Evolutionary conservation across 177 flowering plant genomes (phyloP).

Genomic region (Telopea speciosissima): DNA sequence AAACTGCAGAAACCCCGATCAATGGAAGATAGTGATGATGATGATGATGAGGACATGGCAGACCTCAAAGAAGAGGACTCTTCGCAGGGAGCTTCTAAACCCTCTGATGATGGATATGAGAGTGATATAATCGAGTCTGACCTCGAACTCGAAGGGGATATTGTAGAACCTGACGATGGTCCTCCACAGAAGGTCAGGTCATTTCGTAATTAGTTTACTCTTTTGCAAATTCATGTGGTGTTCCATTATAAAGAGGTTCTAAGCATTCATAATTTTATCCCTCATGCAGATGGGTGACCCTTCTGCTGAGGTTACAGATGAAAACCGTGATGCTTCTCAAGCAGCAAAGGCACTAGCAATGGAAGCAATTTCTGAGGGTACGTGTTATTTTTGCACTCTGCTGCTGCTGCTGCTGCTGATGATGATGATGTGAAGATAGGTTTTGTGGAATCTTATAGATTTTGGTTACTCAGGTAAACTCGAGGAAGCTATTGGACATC

Average conservation of each 20-base stretch:
- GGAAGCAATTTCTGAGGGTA: conserved; percentile 92
- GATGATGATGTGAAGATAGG: neutral
- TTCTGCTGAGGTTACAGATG: conserved; percentile 78
- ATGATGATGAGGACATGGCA: conserved; percentile 62
- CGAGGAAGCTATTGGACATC: conserved; percentile 77
- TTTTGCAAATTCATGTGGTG: neutral
- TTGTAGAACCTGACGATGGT: conserved; percentile 80
- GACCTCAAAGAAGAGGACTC: conserved; percentile 26
- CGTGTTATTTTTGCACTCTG: neutral
- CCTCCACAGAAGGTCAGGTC: conserved; percentile 93
- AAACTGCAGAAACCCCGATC: conserved; percentile 29
- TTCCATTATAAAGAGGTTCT: neutral
- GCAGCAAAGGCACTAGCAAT: conserved; percentile 65
- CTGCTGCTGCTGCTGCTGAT: no score
- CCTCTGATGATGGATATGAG: conserved; percentile 46
- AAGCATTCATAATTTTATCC: neutral
- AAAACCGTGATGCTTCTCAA: conserved; percentile 79
- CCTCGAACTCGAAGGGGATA: conserved; percentile 83
- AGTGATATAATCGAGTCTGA: conserved; percentile 88
- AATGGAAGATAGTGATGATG: conserved; percentile 62
- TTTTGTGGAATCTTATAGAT: conserved; percentile 1
- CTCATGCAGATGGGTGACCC: conserved; percentile 80
- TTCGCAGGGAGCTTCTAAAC: conserved; percentile 10
- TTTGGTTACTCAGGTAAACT: conserved; percentile 47
- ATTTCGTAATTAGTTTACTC: neutral